Conservation (phyloP, 2,329 filamentous ascomycete species). For the Microsporum ferrugineum region DNA sequence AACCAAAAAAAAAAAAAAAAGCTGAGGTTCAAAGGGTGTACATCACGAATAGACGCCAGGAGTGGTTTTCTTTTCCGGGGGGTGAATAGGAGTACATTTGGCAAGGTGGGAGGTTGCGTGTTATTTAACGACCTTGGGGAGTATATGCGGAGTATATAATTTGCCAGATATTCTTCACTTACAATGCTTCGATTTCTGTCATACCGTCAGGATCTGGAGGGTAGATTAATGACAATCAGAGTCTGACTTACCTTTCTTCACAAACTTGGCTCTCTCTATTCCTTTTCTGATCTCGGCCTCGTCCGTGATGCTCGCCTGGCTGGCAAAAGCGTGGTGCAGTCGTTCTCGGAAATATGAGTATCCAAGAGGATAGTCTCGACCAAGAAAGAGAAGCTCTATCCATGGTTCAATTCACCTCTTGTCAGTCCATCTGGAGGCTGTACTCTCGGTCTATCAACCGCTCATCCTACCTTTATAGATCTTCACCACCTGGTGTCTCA, state of each 20-base stretch:
- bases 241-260: conserved; percentile 62
- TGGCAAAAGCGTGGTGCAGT: conserved; percentile 73
- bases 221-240: not conserved
- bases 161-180: conserved; percentile 34
- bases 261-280: conserved; percentile 69
- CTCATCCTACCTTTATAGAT: conserved; percentile 67
- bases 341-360: conserved; percentile 70
- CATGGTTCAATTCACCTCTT: not conserved
- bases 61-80: not conserved
- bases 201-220: not conserved
- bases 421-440: not conserved
- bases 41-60: not conserved
- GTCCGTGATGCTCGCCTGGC: conserved; percentile 57
- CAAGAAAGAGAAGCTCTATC: conserved; percentile 70
- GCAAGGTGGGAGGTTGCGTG: not conserved
- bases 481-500: conserved; percentile 67
- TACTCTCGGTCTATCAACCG: not conserved
- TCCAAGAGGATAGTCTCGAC: conserved; percentile 76
- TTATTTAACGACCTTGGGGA: not conserved
- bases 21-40: not conserved
- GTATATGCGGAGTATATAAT: not conserved
- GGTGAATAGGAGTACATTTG: not conserved
- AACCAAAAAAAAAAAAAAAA: not conserved
- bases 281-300: conserved; percentile 64
- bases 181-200: conserved; percentile 83